Conservation (phyloP, 306 rosid species). For the Canavalia ensiformis region DNA sequence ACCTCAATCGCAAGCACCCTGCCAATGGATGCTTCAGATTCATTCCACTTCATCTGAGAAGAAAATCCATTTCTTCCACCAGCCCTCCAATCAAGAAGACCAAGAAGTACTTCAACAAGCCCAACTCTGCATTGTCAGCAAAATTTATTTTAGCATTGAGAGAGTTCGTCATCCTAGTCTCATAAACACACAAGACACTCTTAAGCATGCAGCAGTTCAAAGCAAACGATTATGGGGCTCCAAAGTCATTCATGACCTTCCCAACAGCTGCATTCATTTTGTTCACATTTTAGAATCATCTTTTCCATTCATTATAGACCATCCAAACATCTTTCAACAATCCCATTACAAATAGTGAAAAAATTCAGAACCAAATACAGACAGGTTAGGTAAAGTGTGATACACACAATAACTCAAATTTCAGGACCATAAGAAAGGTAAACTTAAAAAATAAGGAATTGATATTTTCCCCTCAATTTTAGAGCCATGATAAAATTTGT, state of each 20-base stretch:
- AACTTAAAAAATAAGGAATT: background rate
- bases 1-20: constrained; percentile 99
- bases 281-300: background rate
- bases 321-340: background rate
- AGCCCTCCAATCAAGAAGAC: constrained; percentile 99
- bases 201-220: constrained; percentile 12
- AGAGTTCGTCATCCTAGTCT: constrained; percentile 10
- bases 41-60: constrained; percentile 99
- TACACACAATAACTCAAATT: background rate
- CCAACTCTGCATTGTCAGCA: constrained; percentile 82
- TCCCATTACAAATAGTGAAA: constrained; percentile 5
- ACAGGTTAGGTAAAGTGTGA: background rate
- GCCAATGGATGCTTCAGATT: constrained; percentile 99
- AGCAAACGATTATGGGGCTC: background rate
- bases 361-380: background rate
- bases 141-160: constrained; percentile 41
- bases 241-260: constrained; percentile 17
- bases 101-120: constrained; percentile 96
- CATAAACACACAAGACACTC: constrained; percentile 3
- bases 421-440: background rate
- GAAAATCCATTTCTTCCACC: constrained; percentile 96
- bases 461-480: background rate
- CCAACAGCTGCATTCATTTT: constrained; percentile 1
- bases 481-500: background rate
- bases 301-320: background rate